Evolutionary conservation across 306 rosid species (phyloP).

Genomic region (Carpinus fangiana): DNA sequence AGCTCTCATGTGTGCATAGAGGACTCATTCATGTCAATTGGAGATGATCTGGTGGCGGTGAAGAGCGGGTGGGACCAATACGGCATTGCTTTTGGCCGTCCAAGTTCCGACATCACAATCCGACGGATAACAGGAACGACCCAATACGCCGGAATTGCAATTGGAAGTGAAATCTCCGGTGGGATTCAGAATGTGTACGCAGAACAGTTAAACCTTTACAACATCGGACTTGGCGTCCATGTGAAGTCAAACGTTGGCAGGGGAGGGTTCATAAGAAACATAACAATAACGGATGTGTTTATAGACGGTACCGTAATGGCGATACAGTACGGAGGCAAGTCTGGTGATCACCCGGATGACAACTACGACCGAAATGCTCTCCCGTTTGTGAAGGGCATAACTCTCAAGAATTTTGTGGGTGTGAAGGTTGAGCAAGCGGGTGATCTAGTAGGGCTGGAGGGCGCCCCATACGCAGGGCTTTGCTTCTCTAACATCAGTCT

Average conservation of each 20-base stretch:
- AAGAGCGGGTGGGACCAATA: constrained; percentile 97
- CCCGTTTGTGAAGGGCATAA: constrained; percentile 67
- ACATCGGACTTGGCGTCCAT: constrained; percentile 82
- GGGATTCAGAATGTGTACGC: constrained; percentile 85
- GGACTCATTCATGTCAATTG: constrained; percentile 78
- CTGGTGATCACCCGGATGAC: constrained; percentile 79
- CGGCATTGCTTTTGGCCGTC: constrained; percentile 77
- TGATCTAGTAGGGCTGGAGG: constrained; percentile 54
- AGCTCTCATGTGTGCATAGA: constrained; percentile 88
- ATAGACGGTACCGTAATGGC: constrained; percentile 55
- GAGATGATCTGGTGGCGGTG: constrained; percentile 89
- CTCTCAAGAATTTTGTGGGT: constrained; percentile 70
- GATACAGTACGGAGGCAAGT: constrained; percentile 71
- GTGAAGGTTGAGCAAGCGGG: constrained; percentile 77
- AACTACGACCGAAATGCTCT: constrained; percentile 69
- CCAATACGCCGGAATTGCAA: constrained; percentile 75
- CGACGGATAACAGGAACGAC: constrained; percentile 76
- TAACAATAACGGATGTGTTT: constrained; percentile 58
- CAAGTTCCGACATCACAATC: constrained; percentile 66
- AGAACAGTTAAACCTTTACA: constrained; percentile 71
- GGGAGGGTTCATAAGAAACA: constrained; percentile 74
- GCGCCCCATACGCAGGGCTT: constrained; percentile 71
- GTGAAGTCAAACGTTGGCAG: constrained; percentile 80
- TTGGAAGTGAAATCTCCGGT: constrained; percentile 94
- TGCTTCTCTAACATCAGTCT: constrained; percentile 76